These are phyloP conservation scores for Tremella fuciformis DNA, from an alignment of 768 basidiomycete genomes.

Conservation along the genomic window DNA sequence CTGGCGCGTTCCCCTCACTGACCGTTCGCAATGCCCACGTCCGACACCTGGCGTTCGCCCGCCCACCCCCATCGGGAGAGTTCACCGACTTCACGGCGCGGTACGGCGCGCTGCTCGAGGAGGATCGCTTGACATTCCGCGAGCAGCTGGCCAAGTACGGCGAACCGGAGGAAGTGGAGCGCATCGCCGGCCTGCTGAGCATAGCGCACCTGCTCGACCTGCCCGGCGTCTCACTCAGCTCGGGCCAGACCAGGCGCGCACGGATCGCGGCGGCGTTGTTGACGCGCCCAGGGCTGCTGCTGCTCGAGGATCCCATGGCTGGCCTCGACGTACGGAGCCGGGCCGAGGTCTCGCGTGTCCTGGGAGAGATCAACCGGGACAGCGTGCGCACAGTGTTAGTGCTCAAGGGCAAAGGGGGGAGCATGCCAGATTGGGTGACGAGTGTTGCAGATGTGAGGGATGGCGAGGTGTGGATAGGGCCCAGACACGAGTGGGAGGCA, in stretches of 20 bases:
- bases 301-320: slow-evolving; percentile 80
- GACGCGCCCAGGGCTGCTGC: slow-evolving; percentile 65
- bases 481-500: slow-evolving; percentile 56
- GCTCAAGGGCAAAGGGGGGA: slow-evolving; percentile 41
- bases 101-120: slow-evolving; percentile 82
- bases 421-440: slow-evolving; percentile 48
- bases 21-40: slow-evolving; percentile 66
- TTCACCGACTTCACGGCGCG: slow-evolving; percentile 93
- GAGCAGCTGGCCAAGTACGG: slow-evolving; percentile 58
- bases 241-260: slow-evolving; percentile 86
- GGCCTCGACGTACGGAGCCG: slow-evolving; percentile 48
- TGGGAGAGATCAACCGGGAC: slow-evolving; percentile 43
- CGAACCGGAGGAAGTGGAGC: slow-evolving; percentile 54
- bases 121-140: slow-evolving; percentile 72
- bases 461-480: slow-evolving; percentile 59
- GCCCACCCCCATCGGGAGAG: slow-evolving; percentile 56
- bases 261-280: slow-evolving; percentile 76
- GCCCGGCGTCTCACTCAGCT: slow-evolving; percentile 78
- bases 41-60: slow-evolving; percentile 53
- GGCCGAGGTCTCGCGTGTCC: slow-evolving; percentile 37
- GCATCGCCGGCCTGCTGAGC: slow-evolving; percentile 60
- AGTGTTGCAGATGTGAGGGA: slow-evolving; percentile 41
- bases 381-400: slow-evolving; percentile 42
- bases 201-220: slow-evolving; percentile 69
- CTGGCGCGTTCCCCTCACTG: slow-evolving; percentile 77